These are phyloP conservation scores for Kodamaea neixiangensis DNA, from an alignment of 805 yeast species.

Conservation along the genomic window DNA sequence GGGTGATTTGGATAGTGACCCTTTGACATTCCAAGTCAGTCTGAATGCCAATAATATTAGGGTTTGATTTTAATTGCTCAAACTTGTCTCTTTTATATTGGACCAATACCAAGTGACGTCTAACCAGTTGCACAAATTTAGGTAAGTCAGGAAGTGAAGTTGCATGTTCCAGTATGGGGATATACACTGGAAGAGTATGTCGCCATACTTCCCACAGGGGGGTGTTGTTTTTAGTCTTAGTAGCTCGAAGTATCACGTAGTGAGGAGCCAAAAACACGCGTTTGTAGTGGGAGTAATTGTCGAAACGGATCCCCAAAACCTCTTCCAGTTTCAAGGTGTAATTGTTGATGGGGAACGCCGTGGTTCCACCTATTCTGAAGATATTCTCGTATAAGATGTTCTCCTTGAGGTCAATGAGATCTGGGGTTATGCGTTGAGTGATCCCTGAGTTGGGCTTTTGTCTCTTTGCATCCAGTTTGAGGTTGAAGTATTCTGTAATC, in stretches of 20 bases:
- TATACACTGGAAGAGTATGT: constrained; percentile 38
- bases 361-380: constrained; percentile 49
- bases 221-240: background rate
- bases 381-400: constrained; percentile 48
- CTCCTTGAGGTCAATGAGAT: constrained; percentile 21
- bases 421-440: background rate
- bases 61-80: constrained; percentile 14
- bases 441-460: background rate
- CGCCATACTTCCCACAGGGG: constrained; percentile 33
- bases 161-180: constrained; percentile 25
- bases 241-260: constrained; percentile 44
- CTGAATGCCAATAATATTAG: constrained; percentile 11
- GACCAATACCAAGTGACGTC: constrained; percentile 22
- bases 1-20: constrained; percentile 11
- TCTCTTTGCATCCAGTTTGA: background rate
- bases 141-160: constrained; percentile 19
- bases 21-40: constrained; percentile 29
- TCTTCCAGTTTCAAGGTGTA: constrained; percentile 28
- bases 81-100: constrained; percentile 37
- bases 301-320: constrained; percentile 54
- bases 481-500: constrained; percentile 24
- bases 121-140: constrained; percentile 24
- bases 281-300: constrained; percentile 32
- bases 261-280: constrained; percentile 41
- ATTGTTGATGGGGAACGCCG: constrained; percentile 52